phyloP scores from a whole-genome alignment of 306 rosid species.

The Coriaria nepalensis region DNA sequence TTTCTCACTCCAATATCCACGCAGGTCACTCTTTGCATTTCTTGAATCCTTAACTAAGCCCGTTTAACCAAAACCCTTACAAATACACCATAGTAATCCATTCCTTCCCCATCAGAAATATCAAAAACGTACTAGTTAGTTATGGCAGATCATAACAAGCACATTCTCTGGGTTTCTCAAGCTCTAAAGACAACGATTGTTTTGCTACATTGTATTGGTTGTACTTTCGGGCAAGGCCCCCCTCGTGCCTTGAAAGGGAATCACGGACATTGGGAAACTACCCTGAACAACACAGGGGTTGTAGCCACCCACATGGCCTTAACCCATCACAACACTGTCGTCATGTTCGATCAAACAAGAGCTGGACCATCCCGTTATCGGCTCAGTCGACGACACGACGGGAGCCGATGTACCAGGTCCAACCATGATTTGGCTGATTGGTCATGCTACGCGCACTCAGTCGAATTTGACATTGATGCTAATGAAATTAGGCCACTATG shows the following conservation, averaged over 20 bases:
- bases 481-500: slow-evolving; percentile 44
- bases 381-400: slow-evolving; percentile 30
- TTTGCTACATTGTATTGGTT: slow-evolving; percentile 9
- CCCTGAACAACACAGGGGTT: slow-evolving; percentile 39
- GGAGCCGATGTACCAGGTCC: slow-evolving; percentile 21
- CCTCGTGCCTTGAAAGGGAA: no score
- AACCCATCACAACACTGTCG: slow-evolving; percentile 42
- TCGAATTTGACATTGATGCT: slow-evolving; percentile 47
- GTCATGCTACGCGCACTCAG: slow-evolving; percentile 65
- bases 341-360: slow-evolving; percentile 55
- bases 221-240: background rate
- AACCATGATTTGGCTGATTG: slow-evolving; percentile 24
- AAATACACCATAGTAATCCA: no score
- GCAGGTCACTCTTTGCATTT: no score
- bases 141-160: no score
- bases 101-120: no score
- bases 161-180: no score
- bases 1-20: no score
- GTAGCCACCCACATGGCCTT: slow-evolving; percentile 74
- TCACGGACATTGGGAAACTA: slow-evolving; percentile 48
- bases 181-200: no score
- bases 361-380: slow-evolving; percentile 42
- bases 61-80: no score
- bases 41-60: no score
- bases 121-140: no score